Evolutionary conservation across 1,139 yeast genomes (phyloP).

Genomic region (Scheffersomyces lignicola): DNA sequence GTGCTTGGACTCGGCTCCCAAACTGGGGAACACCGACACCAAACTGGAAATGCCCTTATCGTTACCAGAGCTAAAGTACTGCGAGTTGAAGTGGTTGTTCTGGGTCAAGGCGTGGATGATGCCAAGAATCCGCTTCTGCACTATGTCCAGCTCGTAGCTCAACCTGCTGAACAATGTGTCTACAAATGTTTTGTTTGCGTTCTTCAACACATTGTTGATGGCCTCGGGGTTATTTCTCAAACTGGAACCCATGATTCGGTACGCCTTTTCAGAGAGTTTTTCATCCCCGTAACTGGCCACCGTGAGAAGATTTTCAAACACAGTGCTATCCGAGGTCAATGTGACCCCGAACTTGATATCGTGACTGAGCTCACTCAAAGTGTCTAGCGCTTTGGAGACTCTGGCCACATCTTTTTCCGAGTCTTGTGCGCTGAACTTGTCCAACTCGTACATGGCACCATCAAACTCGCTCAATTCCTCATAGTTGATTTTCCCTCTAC

Average conservation of each 20-base stretch:
- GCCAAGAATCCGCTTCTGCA: constrained; percentile 51
- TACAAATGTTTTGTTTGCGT: constrained; percentile 15
- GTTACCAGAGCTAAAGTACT: constrained; percentile 22
- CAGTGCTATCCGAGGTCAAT: constrained; percentile 22
- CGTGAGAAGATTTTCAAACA: constrained; percentile 19
- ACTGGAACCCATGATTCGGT: constrained; percentile 55
- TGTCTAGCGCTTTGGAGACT: constrained; percentile 38
- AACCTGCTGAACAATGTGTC: constrained; percentile 19
- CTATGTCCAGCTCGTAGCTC: constrained; percentile 21
- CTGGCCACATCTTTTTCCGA: constrained; percentile 12
- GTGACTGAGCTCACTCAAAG: constrained; percentile 60
- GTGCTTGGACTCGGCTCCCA: constrained; percentile 28
- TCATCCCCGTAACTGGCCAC: constrained; percentile 13
- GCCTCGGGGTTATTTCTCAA: constrained; percentile 78
- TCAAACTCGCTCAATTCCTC: constrained; percentile 27
- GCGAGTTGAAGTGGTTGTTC: constrained; percentile 24
- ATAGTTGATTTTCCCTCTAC: constrained; percentile 12
- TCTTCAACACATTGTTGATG: constrained; percentile 23
- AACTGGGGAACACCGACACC: constrained; percentile 26
- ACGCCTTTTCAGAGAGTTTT: constrained; percentile 41
- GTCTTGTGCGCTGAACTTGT: constrained; percentile 11
- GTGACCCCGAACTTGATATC: constrained; percentile 63
- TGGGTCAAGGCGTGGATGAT: constrained; percentile 45
- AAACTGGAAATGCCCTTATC: constrained; percentile 26
- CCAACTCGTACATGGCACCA: constrained; percentile 29